Base-by-base conservation (phyloP, 257 asterid genomes). In the Nicotiana sylvestris region DNA sequence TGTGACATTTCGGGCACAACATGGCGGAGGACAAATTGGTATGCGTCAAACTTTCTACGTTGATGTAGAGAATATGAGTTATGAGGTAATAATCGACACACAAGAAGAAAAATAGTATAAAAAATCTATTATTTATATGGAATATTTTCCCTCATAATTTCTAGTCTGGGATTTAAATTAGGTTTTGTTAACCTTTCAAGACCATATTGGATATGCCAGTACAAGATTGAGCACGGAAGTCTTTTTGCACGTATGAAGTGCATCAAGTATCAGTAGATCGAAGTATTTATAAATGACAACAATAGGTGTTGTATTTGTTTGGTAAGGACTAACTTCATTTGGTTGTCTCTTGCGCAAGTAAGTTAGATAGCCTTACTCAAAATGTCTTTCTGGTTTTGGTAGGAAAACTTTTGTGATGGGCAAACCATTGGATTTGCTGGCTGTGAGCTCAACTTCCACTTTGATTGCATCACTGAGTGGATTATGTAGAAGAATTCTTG, bases 391-490 rank as follows among this genome's bases (percentile, higher is more conserved):
- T 13, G 58, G 58, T 53, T 53, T 13, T 78, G 29, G 29, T 35
- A 78, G 70, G 82, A 78, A 33, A 69, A 35, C 12, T 78, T 57
- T 32, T 5, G 5, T 57, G 25, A 62, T 15, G 82, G 60, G 29
- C 39, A 79, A 61, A 57, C 9, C 18, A 33, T 78, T 9, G 58
- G 76, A 15, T 29, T 35, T 33, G 27, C 29, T 10, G 74, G 21
- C 13, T 79, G 61, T 37, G 10, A 10, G 12, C 60, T 61, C 49
- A 33, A 37, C 13, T 78, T 79, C 17, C 76, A 79, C 51, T 27
- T n/a, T 79, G 74, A 39, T 33, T 79, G 82, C 74, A 79, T 79
- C 74, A 79, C 25, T 6, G 17, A 61, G 61, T 61, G 74, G 82
- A 61, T 62, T 16, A 62, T 35, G 82, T 35, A 62, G 61, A 79